Evolutionary conservation across 176 grass and related monocot genomes (phyloP).

Genomic region (Musa acuminata): DNA sequence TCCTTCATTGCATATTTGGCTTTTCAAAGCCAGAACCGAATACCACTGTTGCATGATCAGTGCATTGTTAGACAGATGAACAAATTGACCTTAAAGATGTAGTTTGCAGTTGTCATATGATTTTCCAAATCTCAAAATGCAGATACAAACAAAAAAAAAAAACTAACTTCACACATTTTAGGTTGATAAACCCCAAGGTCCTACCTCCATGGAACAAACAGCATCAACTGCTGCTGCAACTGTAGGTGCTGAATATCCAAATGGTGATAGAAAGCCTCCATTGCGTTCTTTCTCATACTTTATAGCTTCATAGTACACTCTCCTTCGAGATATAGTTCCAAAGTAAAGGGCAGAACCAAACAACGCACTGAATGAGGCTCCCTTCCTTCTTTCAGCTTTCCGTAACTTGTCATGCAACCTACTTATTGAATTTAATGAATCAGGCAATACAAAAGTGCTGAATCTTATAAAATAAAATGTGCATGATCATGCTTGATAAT

Average conservation of each 20-base stretch:
- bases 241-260: slow-evolving; percentile 93
- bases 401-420: slow-evolving; percentile 89
- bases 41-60: slow-evolving; percentile 54
- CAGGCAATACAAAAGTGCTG: not conserved
- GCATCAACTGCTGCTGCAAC: slow-evolving; percentile 60
- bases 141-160: slow-evolving; percentile 4
- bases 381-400: slow-evolving; percentile 56
- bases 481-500: not conserved
- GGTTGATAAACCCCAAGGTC: not conserved
- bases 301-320: slow-evolving; percentile 75
- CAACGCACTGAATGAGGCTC: slow-evolving; percentile 60
- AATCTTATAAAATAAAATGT: not conserved
- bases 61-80: not conserved
- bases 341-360: slow-evolving; percentile 68
- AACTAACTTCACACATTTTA: not conserved
- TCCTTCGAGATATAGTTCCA: slow-evolving; percentile 81
- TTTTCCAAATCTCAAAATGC: not conserved
- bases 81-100: not conserved
- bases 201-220: slow-evolving; percentile 84
- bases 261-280: slow-evolving; percentile 94
- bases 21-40: slow-evolving; percentile 64
- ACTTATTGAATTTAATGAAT: slow-evolving; percentile 27
- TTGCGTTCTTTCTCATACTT: slow-evolving; percentile 92
- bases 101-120: not conserved
- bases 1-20: slow-evolving; percentile 40